phyloP scores from a whole-genome alignment of 495 filamentous ascomycete genomes.

The Neurospora sp. region DNA sequence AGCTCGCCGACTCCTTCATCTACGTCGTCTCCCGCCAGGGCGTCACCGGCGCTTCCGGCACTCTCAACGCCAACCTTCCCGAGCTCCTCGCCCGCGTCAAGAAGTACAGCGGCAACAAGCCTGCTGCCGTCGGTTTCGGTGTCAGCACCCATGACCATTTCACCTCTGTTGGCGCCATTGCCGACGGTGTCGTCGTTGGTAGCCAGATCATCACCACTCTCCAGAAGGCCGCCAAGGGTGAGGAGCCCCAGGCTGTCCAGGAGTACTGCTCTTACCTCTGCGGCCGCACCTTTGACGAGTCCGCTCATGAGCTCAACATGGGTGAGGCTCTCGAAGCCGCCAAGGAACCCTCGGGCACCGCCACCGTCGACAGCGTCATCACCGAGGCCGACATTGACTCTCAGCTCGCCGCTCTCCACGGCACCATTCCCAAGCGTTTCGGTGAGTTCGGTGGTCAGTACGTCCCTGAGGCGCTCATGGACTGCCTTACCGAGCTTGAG shows the following conservation, averaged over 20 bases:
- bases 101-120: constrained; percentile 79
- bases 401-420: constrained; percentile 36
- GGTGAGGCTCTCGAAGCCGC: constrained; percentile 50
- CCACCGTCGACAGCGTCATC: constrained; percentile 43
- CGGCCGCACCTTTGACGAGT: constrained; percentile 45
- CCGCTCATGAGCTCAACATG: constrained; percentile 52
- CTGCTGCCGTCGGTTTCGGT: constrained; percentile 88
- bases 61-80: constrained; percentile 67
- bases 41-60: constrained; percentile 82
- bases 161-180: constrained; percentile 65
- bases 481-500: constrained; percentile 86
- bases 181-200: constrained; percentile 96
- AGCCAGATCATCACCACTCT: constrained; percentile 83
- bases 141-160: constrained; percentile 95
- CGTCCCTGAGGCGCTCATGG: constrained; percentile 95
- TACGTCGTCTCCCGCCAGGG: constrained; percentile 98
- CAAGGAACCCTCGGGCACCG: constrained; percentile 38
- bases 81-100: constrained; percentile 79
- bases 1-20: constrained; percentile 97
- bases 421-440: constrained; percentile 70
- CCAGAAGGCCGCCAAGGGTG: constrained; percentile 55
- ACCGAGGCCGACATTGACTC: constrained; percentile 34
- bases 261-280: constrained; percentile 78
- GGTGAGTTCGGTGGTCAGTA: constrained; percentile 99
- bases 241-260: constrained; percentile 65